Base-by-base conservation (phyloP, 2,329 filamentous ascomycete species). In the Apiospora rasikravindrae region DNA sequence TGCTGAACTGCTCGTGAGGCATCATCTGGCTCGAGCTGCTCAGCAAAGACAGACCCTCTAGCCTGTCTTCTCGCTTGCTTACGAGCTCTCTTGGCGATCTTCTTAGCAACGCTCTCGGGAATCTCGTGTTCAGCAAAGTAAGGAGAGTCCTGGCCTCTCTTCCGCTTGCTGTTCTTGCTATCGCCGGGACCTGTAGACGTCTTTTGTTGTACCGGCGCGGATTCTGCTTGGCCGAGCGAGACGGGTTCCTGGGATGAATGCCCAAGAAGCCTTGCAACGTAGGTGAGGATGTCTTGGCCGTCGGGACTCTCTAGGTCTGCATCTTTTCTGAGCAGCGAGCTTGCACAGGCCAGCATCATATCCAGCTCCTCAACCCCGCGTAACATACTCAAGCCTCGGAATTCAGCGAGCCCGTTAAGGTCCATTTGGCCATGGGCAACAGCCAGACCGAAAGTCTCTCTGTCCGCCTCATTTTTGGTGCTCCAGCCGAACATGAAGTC, bases 401-500 rank as follows among this genome's bases (percentile, higher is more conserved):
- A 47, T 6, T 47, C 66, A 26, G 40, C 66, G 10, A 44, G 66
- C 66, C 10, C 42, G 22, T 68, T 40, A 1, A 13, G 66, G 44
- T 47, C 66, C 66, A 68, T 33, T 13, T 47, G 44, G 40, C 44
- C 26, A 68, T 45, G 29, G 7, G 14, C 44, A 19, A 19, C 42
- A 16, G 44, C 66, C 44, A 44, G 26, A 4, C 40, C 44, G 22
- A 29, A 44, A 8, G 44, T 24, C 19, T 47, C 40, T 33, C n/a
- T 33, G 6, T 68, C 66, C 26, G 22, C 29, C 14, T 68, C 40
- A 47, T 64, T 24, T 11, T 71, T 29, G 19, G 78, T 71, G 53
- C 82, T 74, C 71, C 83, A 83, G 42, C 80, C 79, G 71, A 76
- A 78, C 44, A 83, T 75, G 19, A 81, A 76, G 69, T 81, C 76